Percentiles rank a stretch among this genome's conserved stretches.
These are phyloP conservation scores for Bacterosira constricta DNA, from an alignment of 108 stramenopile genomes.

Conservation along the genomic window DNA sequence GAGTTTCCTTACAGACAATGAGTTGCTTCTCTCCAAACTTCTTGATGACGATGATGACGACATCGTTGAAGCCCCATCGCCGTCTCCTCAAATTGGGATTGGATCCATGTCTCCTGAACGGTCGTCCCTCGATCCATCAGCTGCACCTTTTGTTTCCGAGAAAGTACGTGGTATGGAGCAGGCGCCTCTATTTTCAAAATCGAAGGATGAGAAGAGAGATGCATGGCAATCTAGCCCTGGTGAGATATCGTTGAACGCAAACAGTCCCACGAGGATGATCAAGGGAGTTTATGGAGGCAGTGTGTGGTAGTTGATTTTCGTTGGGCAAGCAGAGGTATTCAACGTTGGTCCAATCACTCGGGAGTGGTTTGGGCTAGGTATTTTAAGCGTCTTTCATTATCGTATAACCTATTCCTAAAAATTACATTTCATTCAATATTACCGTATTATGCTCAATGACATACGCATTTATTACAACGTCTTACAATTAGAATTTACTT, in stretches of 20 bases:
- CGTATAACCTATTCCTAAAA: background rate
- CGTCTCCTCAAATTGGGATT: constrained; percentile 10
- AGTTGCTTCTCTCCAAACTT: constrained; percentile 44
- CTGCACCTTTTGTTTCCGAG: constrained; percentile 32
- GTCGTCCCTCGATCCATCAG: constrained; percentile 46
- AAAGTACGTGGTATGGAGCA: background rate
- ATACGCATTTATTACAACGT: too few species aligned
- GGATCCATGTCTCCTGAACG: constrained; percentile 24
- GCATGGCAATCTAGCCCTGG: constrained; percentile 18
- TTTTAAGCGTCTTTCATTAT: background rate
- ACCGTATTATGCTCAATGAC: too few species aligned
- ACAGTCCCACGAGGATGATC: constrained; percentile 8
- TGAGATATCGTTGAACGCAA: constrained; percentile 5
- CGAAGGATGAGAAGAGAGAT: constrained; percentile 4
- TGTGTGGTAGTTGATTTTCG: constrained; percentile 32
- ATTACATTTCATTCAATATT: background rate
- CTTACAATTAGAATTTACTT: too few species aligned
- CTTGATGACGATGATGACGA: constrained; percentile 53
- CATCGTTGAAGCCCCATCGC: background rate
- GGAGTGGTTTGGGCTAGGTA: background rate
- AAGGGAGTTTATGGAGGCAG: constrained; percentile 51
- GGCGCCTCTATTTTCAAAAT: background rate
- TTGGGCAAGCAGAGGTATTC: background rate
- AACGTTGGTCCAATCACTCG: background rate
- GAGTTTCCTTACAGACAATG: constrained; percentile 28